Evolutionary conservation across 345 rosid species (phyloP).

Genomic region (Angophora floribunda): DNA sequence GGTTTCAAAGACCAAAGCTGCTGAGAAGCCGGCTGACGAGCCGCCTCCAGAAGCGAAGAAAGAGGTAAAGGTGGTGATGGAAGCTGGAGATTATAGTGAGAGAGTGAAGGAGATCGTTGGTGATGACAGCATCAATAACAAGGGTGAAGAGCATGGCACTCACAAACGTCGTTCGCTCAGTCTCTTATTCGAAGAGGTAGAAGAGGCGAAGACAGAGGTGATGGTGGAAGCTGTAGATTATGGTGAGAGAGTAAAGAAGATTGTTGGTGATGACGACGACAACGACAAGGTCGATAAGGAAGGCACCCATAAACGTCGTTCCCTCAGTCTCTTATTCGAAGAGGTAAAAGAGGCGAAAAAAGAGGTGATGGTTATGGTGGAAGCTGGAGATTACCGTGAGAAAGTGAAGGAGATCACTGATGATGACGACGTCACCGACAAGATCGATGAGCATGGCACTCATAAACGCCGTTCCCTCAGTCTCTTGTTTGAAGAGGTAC

Average conservation of each 20-base stretch:
- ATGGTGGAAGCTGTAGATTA: not conserved
- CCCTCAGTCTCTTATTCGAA: not conserved
- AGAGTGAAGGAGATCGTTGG: constrained; percentile 2
- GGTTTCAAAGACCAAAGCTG: constrained; percentile 23
- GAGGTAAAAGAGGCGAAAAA: not conserved
- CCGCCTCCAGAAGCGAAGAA: not conserved
- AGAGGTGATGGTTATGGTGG: not conserved
- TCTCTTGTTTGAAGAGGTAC: not conserved
- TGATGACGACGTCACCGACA: not conserved
- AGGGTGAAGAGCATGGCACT: not conserved
- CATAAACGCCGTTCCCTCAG: not conserved
- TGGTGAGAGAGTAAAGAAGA: not conserved
- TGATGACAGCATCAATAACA: not conserved
- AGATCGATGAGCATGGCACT: not conserved
- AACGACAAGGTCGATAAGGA: not conserved
- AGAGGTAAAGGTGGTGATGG: not conserved
- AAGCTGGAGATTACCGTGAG: not conserved
- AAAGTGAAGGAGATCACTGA: not conserved
- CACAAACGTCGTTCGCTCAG: not conserved
- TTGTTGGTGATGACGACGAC: not conserved
- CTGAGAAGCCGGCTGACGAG: constrained; percentile 1
- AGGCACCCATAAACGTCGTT: not conserved
- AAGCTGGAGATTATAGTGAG: constrained; percentile 10
- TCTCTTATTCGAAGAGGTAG: not conserved
- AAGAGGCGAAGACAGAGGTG: not conserved